Evolutionary conservation across 176 grass and related monocot species (phyloP).

Genomic region (Oryza punctata): DNA sequence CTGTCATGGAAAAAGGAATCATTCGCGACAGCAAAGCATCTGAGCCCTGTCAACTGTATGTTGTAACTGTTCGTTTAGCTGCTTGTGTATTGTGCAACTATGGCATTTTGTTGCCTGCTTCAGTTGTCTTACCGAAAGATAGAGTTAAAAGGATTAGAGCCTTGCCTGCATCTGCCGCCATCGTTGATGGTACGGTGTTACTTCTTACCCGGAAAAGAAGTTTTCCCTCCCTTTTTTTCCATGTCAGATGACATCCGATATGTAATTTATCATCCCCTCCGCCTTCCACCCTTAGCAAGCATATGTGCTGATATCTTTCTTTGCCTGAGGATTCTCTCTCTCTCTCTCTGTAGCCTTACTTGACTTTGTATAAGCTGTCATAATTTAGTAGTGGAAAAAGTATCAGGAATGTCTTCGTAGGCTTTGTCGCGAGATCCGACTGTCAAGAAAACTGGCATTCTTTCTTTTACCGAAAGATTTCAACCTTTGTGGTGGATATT

Average conservation of each 20-base stretch:
- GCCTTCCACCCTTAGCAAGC: neutral
- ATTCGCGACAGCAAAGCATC: constrained; percentile 35
- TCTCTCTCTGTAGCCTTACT: constrained; percentile 31
- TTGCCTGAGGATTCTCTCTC: constrained; percentile 8
- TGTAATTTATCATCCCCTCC: constrained; percentile 41
- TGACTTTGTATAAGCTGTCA: constrained; percentile 40
- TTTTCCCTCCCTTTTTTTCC: constrained; percentile 25
- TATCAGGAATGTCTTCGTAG: constrained; percentile 25
- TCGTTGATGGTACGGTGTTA: constrained; percentile 27
- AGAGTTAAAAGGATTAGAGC: constrained; percentile 43
- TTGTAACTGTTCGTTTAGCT: constrained; percentile 45
- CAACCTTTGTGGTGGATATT: neutral
- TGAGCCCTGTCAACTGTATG: constrained; percentile 42
- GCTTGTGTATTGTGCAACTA: constrained; percentile 46
- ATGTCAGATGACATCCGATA: constrained; percentile 24
- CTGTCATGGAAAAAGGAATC: constrained; percentile 37
- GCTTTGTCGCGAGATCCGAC: neutral
- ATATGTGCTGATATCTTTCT: constrained; percentile 36
- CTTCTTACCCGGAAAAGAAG: constrained; percentile 37
- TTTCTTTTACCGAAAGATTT: constrained; percentile 8
- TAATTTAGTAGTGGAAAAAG: constrained; percentile 38
- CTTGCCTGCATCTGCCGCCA: constrained; percentile 21
- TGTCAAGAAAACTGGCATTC: constrained; percentile 11
- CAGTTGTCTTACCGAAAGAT: constrained; percentile 39
- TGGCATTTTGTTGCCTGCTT: constrained; percentile 30